A percentile compares a stretch with the other conserved stretches of the same genome.
Evolutionary conservation across 2,329 filamentous ascomycete species (phyloP).

Genomic region (Escovopsis sp.): DNA sequence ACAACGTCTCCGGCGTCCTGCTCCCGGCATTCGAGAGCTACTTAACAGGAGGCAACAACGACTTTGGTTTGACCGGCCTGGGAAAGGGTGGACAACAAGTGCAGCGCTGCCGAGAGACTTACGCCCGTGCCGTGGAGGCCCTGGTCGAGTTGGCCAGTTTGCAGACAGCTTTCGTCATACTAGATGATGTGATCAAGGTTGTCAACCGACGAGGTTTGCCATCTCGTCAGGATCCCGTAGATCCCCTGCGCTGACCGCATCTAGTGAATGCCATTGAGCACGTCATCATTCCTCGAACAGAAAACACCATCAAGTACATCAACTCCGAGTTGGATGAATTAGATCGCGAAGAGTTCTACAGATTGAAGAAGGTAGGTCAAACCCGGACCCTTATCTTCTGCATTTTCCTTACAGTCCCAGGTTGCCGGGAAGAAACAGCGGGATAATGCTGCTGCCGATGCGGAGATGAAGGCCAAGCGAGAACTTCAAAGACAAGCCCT

Average conservation of each 20-base stretch:
- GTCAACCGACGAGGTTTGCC: constrained; percentile 78
- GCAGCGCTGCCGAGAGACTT: constrained; percentile 87
- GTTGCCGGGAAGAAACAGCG: constrained; percentile 74
- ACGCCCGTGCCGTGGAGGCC: constrained; percentile 88
- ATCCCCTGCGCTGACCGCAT: constrained; percentile 5
- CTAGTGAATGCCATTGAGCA: constrained; percentile 89
- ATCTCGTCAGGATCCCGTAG: constrained; percentile 7
- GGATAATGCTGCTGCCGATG: constrained; percentile 57
- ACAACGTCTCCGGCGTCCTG: constrained; percentile 95
- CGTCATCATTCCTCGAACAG: constrained; percentile 92
- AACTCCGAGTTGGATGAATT: constrained; percentile 96
- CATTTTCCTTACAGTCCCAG: constrained; percentile 12
- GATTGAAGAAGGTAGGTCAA: constrained; percentile 62
- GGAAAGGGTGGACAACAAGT: constrained; percentile 97
- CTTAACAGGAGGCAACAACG: constrained; percentile 75
- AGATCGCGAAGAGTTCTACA: constrained; percentile 95
- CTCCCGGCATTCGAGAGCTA: constrained; percentile 89
- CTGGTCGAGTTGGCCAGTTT: constrained; percentile 88
- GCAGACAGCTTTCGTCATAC: constrained; percentile 92
- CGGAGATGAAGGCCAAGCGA: constrained; percentile 61
- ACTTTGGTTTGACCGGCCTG: constrained; percentile 89
- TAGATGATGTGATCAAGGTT: constrained; percentile 98
- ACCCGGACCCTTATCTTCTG: neutral
- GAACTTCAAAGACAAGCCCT: constrained; percentile 27
- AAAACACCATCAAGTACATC: constrained; percentile 99